Conservation (phyloP, 2,329 filamentous ascomycete species). For the Aspergillus pseudoglaucus region DNA sequence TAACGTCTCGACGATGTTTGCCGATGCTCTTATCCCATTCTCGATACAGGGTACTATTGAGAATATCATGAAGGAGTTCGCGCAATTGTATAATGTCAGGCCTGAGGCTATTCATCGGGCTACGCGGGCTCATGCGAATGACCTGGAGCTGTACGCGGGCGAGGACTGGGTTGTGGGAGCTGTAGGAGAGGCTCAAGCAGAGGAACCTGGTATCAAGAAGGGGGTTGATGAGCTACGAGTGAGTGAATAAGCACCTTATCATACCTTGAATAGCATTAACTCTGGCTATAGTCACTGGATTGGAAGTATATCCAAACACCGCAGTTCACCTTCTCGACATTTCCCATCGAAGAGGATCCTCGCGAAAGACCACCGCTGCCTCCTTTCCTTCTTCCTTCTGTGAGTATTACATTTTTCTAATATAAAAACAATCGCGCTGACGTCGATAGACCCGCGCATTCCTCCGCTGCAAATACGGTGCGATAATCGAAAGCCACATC, state of each 20-base stretch:
- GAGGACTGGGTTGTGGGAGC: slow-evolving; percentile 33
- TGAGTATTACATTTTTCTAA: slow-evolving; percentile 22
- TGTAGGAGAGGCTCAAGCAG: slow-evolving; percentile 47
- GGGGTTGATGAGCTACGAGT: slow-evolving; percentile 55
- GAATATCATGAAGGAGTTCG: slow-evolving; percentile 61
- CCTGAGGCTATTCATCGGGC: slow-evolving; percentile 28
- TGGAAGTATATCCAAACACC: slow-evolving; percentile 88
- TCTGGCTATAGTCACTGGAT: slow-evolving; percentile 29
- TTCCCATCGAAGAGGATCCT: slow-evolving; percentile 54
- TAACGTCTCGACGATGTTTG: slow-evolving; percentile 61
- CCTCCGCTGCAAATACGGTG: slow-evolving; percentile 35
- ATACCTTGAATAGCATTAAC: slow-evolving; percentile 1
- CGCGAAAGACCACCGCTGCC: slow-evolving; percentile 49
- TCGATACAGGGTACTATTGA: slow-evolving; percentile 43
- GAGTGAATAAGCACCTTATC: slow-evolving; percentile 16
- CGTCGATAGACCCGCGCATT: slow-evolving; percentile 34
- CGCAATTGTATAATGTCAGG: slow-evolving; percentile 53
- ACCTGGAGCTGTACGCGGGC: slow-evolving; percentile 27
- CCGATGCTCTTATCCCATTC: slow-evolving; percentile 40
- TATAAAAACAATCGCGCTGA: slow-evolving; percentile 1
- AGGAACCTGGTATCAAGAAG: slow-evolving; percentile 50
- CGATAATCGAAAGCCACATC: slow-evolving; percentile 34
- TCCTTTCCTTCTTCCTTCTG: slow-evolving; percentile 41
- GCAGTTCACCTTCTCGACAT: slow-evolving; percentile 65
- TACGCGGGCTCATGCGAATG: slow-evolving; percentile 26